Percentiles rank a stretch among this genome's conserved stretches.
Evolutionary conservation across 768 basidiomycete genomes (phyloP).

Genomic region (Mrakia blollopis): DNA sequence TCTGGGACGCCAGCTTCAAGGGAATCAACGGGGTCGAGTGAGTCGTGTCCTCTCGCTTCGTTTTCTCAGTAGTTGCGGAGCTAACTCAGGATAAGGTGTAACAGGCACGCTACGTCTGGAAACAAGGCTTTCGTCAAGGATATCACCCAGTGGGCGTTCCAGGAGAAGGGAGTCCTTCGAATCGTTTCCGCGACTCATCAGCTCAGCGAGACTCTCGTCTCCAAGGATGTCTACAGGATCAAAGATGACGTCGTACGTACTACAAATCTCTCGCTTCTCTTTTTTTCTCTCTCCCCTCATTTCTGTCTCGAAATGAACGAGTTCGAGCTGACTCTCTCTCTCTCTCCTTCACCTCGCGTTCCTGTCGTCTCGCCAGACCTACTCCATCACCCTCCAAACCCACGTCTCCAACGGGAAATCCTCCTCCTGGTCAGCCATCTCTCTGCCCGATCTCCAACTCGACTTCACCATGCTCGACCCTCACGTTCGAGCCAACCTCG

Average conservation of each 20-base stretch:
- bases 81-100: neutral
- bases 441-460: conserved; percentile 73
- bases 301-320: too few relatives aligned
- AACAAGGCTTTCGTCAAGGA: conserved; percentile 72
- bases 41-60: conserved; percentile 39
- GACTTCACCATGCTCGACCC: conserved; percentile 99
- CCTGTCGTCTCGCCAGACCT: conserved; percentile 53
- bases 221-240: conserved; percentile 72
- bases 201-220: conserved; percentile 57
- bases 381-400: conserved; percentile 65
- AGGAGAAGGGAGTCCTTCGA: conserved; percentile 72
- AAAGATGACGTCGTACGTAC: conserved; percentile 71
- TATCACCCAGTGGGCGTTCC: conserved; percentile 83
- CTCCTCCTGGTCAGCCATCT: conserved; percentile 64
- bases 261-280: conserved; percentile 35
- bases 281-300: too few relatives aligned
- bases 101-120: conserved; percentile 60
- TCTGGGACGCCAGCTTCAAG: conserved; percentile 57
- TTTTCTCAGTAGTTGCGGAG: too few relatives aligned
- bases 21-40: conserved; percentile 47
- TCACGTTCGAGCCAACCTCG: conserved; percentile 76
- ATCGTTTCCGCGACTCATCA: conserved; percentile 68
- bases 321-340: neutral
- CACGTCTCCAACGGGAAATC: conserved; percentile 46
- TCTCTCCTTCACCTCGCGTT: neutral